phyloP scores from a whole-genome alignment of 2,329 filamentous ascomycete genomes.

The Dothideomycetes sp. region DNA sequence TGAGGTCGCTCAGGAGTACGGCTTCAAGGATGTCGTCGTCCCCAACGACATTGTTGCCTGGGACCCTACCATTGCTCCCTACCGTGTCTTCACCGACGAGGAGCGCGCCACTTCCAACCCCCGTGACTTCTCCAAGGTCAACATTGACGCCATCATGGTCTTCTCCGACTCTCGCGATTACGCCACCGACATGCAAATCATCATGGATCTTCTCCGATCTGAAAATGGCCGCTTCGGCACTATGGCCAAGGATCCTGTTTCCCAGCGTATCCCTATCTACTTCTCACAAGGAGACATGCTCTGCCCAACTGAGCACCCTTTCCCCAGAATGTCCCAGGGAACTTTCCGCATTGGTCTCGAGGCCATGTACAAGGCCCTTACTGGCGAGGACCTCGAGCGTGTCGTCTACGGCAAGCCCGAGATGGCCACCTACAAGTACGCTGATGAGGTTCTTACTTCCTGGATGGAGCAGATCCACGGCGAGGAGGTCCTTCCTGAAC shows the following conservation, averaged over 20 bases:
- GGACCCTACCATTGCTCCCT: constrained; percentile 58
- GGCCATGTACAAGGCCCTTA: constrained; percentile 62
- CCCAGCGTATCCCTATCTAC: constrained; percentile 62
- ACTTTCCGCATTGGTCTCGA: constrained; percentile 66
- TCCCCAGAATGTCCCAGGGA: constrained; percentile 60
- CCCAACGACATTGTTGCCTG: constrained; percentile 65
- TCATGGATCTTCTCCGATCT: constrained; percentile 59
- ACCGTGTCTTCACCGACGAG: constrained; percentile 55
- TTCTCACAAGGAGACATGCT: constrained; percentile 56
- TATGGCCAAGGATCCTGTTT: constrained; percentile 52
- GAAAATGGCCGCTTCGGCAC: constrained; percentile 58
- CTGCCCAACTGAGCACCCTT: constrained; percentile 43
- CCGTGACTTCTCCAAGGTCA: constrained; percentile 59
- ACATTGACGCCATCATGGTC: constrained; percentile 65
- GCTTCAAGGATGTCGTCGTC: constrained; percentile 62
- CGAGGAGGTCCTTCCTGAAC: constrained; percentile 56
- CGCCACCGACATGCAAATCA: constrained; percentile 65
- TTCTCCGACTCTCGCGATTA: constrained; percentile 67
- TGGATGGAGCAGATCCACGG: constrained; percentile 71
- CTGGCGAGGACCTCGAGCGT: constrained; percentile 60
- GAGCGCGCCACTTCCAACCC: constrained; percentile 58
- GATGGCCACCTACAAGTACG: constrained; percentile 66
- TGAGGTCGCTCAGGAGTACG: constrained; percentile 61
- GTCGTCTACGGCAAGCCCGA: constrained; percentile 69
- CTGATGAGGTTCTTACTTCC: constrained; percentile 58